Evolutionary conservation across 2,329 filamentous ascomycete species (phyloP).

Genomic region (Lachnellula arida): DNA sequence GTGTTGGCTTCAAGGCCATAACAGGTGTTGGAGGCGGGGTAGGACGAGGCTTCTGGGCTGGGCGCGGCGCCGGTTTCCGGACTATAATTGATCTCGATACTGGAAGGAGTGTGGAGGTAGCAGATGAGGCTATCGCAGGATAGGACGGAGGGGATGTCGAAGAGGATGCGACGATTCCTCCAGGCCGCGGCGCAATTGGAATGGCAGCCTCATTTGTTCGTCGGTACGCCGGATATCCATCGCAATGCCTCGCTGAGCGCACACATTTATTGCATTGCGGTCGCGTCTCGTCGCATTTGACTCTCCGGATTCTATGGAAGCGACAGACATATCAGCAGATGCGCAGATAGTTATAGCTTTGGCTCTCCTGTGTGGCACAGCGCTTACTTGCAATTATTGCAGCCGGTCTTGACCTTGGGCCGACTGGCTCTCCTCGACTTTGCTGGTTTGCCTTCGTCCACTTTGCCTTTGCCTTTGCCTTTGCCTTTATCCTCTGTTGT

Average conservation of each 20-base stretch:
- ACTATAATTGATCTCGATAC: neutral
- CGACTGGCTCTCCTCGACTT: conserved; percentile 26
- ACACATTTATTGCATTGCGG: conserved; percentile 57
- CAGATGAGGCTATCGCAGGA: neutral
- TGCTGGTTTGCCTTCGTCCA: conserved; percentile 1
- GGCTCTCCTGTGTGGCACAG: too few species aligned
- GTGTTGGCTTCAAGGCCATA: conserved; percentile 10
- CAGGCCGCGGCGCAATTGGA: conserved; percentile 23
- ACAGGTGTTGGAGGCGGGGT: conserved; percentile 9
- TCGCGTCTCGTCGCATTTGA: conserved; percentile 63
- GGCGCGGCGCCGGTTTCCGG: neutral
- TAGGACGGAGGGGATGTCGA: conserved; percentile 1
- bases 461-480: conserved; percentile 1
- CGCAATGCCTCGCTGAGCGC: conserved; percentile 53
- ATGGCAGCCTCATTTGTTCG: conserved; percentile 17
- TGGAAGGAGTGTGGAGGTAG: conserved; percentile 3
- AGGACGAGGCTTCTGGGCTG: neutral
- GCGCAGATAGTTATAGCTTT: neutral
- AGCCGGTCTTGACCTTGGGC: conserved; percentile 60
- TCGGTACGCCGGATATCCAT: conserved; percentile 48
- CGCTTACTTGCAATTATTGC: conserved; percentile 63
- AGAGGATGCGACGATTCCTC: neutral
- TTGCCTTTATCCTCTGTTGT: conserved; percentile 1
- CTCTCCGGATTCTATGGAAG: conserved; percentile 48
- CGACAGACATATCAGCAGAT: conserved; percentile 5